phyloP scores from a whole-genome alignment of 1,284 basidiomycete genomes.

The Inonotus hispidus region DNA sequence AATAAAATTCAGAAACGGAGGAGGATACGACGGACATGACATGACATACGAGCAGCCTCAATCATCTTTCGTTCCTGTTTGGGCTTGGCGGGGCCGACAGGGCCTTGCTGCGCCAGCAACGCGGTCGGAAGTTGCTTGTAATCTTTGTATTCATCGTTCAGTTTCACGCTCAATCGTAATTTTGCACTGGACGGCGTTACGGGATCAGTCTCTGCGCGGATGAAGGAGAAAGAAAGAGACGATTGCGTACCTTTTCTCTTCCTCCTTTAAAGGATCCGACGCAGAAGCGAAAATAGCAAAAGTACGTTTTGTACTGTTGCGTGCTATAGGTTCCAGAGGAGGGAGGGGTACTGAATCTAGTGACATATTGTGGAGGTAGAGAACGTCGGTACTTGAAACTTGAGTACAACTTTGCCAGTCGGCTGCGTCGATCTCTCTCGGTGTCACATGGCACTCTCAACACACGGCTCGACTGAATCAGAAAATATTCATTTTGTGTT shows the following conservation, averaged over 20 bases:
- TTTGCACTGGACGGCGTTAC: constrained; percentile 44
- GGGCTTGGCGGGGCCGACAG: constrained; percentile 73
- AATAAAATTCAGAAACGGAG: constrained; percentile 6
- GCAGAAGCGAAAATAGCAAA: constrained; percentile 63
- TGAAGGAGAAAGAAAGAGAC: background rate
- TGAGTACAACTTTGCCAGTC: too few species aligned
- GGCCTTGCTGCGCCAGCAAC: constrained; percentile 75
- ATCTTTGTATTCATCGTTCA: constrained; percentile 83
- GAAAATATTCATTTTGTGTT: too few species aligned
- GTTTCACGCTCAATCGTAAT: constrained; percentile 67
- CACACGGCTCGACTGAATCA: too few species aligned
- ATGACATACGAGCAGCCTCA: constrained; percentile 59
- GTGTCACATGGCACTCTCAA: too few species aligned
- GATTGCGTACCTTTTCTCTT: constrained; percentile 57
- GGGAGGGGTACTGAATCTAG: constrained; percentile 38
- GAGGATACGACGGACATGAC: background rate
- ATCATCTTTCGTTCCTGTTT: constrained; percentile 61
- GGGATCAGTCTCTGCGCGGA: constrained; percentile 1
- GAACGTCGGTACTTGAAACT: too few species aligned
- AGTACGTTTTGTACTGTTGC: constrained; percentile 60
- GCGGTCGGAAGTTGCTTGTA: constrained; percentile 82
- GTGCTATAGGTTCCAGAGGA: constrained; percentile 59
- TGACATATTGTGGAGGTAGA: constrained; percentile 4
- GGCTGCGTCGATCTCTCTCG: too few species aligned
- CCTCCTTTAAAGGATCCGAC: constrained; percentile 55